Evolutionary conservation across 306 rosid species (phyloP).

Genomic region (Pyrus pyrifolia): DNA sequence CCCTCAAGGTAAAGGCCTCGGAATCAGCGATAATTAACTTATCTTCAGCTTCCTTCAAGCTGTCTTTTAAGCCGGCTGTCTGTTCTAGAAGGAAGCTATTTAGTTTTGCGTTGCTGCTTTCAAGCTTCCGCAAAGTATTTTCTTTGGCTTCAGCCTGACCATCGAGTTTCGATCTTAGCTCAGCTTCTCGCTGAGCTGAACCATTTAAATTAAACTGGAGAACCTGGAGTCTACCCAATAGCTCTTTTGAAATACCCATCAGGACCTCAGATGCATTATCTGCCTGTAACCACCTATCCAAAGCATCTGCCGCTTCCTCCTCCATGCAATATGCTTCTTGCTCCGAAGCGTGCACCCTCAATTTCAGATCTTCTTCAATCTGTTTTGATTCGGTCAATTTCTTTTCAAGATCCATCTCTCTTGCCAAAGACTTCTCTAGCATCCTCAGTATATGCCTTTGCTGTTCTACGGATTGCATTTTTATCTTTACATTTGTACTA

Average conservation of each 20-base stretch:
- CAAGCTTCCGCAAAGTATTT: conserved; percentile 17
- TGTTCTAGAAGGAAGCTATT: conserved; percentile 24
- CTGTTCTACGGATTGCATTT: conserved; percentile 60
- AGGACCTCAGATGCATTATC: conserved; percentile 49
- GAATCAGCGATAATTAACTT: conserved; percentile 33
- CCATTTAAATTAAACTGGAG: conserved; percentile 62
- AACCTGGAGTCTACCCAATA: conserved; percentile 57
- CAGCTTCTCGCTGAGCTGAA: conserved; percentile 46
- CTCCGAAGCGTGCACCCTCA: conserved; percentile 36
- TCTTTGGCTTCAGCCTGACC: conserved; percentile 37
- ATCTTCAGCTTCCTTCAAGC: conserved; percentile 41
- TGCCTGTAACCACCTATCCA: conserved; percentile 58
- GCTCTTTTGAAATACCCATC: conserved; percentile 61
- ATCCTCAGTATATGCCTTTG: conserved; percentile 62
- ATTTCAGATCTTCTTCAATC: conserved; percentile 41
- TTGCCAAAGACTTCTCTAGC: conserved; percentile 74
- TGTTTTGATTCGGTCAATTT: conserved; percentile 41
- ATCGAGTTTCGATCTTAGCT: conserved; percentile 51
- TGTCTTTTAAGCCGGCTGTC: conserved; percentile 25
- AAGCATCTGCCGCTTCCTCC: conserved; percentile 52
- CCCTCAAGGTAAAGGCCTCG: conserved; percentile 30
- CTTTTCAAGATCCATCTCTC: conserved; percentile 79
- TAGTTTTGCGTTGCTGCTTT: conserved; percentile 21
- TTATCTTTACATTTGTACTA: conserved; percentile 26
- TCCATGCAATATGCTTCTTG: conserved; percentile 41